Percentiles rank a stretch among this genome's conserved stretches.
Evolutionary conservation across 345 rosid species (phyloP).

Genomic region (Sapria himalayana): DNA sequence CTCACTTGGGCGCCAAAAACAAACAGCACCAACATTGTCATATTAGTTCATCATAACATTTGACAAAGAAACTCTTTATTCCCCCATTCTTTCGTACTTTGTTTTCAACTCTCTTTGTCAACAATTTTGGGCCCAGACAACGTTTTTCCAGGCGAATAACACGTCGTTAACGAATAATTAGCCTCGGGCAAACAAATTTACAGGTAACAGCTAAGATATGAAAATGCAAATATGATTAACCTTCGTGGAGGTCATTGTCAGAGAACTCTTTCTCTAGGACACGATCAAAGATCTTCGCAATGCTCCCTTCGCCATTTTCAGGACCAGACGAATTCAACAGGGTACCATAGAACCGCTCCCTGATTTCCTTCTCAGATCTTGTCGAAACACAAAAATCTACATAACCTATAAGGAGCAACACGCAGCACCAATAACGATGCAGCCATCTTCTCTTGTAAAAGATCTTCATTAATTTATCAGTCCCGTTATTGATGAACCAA

Average conservation of each 20-base stretch:
- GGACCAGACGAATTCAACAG: conserved; percentile 51
- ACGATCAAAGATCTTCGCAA: conserved; percentile 84
- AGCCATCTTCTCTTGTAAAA: conserved; percentile 13
- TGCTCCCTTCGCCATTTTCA: conserved; percentile 45
- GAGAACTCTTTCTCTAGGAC: conserved; percentile 91
- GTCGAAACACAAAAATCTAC: conserved; percentile 12
- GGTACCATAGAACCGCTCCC: conserved; percentile 81
- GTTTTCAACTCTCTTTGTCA: no score
- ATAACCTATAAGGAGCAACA: conserved; percentile 15
- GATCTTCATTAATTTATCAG: conserved; percentile 12
- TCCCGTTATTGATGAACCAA: no score
- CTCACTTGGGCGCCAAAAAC: no score
- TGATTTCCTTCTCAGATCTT: conserved; percentile 78
- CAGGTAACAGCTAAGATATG: no score
- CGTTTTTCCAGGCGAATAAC: no score
- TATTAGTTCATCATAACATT: no score
- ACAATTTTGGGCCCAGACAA: no score
- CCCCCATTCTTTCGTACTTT: no score
- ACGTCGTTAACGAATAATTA: no score
- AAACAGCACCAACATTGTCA: no score
- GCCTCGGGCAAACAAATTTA: no score
- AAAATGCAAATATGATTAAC: conserved; percentile 15
- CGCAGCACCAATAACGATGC: conserved; percentile 17
- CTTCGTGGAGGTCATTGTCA: conserved; percentile 79
- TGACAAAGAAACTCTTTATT: no score